Evolutionary conservation across 495 filamentous ascomycete genomes (phyloP).

Genomic region (Lasiosphaeria ovina): DNA sequence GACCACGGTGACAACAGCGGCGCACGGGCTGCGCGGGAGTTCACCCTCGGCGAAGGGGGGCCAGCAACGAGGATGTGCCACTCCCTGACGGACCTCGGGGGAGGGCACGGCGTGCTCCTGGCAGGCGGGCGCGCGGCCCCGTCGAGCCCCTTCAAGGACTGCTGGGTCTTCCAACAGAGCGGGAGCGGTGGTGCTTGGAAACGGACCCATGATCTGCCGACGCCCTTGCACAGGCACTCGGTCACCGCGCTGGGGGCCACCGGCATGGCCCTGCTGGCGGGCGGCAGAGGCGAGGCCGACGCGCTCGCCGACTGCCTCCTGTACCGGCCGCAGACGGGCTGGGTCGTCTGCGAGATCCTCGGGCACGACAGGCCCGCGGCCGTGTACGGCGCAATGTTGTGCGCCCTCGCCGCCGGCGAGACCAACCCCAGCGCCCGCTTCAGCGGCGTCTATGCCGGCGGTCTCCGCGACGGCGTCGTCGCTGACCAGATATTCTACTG

Average conservation of each 20-base stretch:
- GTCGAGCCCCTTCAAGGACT: slow-evolving; percentile 60
- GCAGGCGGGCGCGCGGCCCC: slow-evolving; percentile 81
- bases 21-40: background rate
- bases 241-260: slow-evolving; percentile 57
- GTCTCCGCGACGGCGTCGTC: slow-evolving; percentile 62
- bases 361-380: slow-evolving; percentile 39
- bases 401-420: slow-evolving; percentile 21
- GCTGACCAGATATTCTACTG: slow-evolving; percentile 53
- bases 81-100: slow-evolving; percentile 60
- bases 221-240: slow-evolving; percentile 70
- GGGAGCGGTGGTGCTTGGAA: slow-evolving; percentile 49
- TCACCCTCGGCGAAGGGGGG: slow-evolving; percentile 32
- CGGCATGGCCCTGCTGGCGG: slow-evolving; percentile 38
- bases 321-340: slow-evolving; percentile 54
- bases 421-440: slow-evolving; percentile 16
- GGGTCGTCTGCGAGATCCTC: slow-evolving; percentile 39
- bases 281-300: slow-evolving; percentile 16
- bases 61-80: slow-evolving; percentile 70
- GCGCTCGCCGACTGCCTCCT: slow-evolving; percentile 63
- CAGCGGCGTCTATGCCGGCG: slow-evolving; percentile 64
- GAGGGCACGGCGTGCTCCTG: slow-evolving; percentile 51
- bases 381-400: slow-evolving; percentile 61
- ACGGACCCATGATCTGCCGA: slow-evolving; percentile 58
- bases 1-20: slow-evolving; percentile 6
- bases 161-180: slow-evolving; percentile 63